phyloP scores from a whole-genome alignment of 768 basidiomycete genomes.

The Bullera alba region DNA sequence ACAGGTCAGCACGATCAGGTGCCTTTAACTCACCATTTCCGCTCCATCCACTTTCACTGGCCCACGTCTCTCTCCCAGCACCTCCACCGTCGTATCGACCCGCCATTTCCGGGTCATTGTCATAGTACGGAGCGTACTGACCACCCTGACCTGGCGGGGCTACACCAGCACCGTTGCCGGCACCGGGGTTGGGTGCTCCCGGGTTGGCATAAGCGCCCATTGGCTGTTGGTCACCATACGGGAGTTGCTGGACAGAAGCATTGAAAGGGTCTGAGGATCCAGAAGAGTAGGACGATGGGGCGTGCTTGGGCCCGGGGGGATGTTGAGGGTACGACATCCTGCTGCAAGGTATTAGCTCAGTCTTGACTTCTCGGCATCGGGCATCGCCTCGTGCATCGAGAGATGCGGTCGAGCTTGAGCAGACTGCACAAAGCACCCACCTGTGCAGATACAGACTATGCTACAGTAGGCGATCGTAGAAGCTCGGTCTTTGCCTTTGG shows the following conservation, averaged over 20 bases:
- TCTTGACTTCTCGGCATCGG: no score
- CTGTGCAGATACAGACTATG: no score
- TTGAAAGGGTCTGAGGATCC: slow-evolving; percentile 39
- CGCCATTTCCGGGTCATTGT: slow-evolving; percentile 39
- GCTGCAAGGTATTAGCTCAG: no score
- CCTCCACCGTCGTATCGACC: slow-evolving; percentile 42
- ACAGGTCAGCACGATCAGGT: not conserved
- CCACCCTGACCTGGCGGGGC: slow-evolving; percentile 28
- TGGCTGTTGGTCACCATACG: slow-evolving; percentile 19
- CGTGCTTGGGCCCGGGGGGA: slow-evolving; percentile 34
- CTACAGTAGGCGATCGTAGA: no score
- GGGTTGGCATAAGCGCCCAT: slow-evolving; percentile 12
- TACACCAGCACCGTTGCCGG: slow-evolving; percentile 28
- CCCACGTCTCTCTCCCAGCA: slow-evolving; percentile 41
- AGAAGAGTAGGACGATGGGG: slow-evolving; percentile 32
- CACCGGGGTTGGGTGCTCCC: slow-evolving; percentile 21
- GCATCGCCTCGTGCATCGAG: no score
- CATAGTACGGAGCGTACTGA: slow-evolving; percentile 35
- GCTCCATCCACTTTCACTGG: slow-evolving; percentile 40
- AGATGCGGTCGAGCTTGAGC: no score
- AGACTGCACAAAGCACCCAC: no score
- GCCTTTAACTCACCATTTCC: slow-evolving; percentile 17
- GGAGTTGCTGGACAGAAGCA: slow-evolving; percentile 18
- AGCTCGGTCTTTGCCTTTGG: no score
- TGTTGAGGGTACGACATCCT: slow-evolving; percentile 37